phyloP scores from a whole-genome alignment of 805 yeast genomes.

The Candida sphagnicola region DNA sequence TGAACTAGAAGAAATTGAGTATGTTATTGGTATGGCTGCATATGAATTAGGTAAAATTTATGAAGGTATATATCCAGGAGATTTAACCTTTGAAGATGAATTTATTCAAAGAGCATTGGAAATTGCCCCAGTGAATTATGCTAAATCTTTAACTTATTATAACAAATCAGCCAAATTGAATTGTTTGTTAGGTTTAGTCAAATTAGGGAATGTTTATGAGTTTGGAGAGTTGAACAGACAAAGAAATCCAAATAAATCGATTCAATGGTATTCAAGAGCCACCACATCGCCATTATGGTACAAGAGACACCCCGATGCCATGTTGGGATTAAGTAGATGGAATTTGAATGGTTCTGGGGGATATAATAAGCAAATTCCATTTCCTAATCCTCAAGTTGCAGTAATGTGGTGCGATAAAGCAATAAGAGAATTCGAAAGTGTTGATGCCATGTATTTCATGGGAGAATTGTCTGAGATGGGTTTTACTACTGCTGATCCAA shows the following conservation, averaged over 20 bases:
- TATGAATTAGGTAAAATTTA: conserved; percentile 40
- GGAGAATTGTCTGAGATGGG: conserved; percentile 38
- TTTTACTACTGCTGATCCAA: conserved; percentile 20
- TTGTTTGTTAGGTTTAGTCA: conserved; percentile 38
- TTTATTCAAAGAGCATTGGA: conserved; percentile 31
- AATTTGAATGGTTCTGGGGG: conserved; percentile 32
- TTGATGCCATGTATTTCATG: conserved; percentile 39
- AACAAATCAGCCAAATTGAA: conserved; percentile 39
- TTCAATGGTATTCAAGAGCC: conserved; percentile 43
- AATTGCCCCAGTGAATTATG: conserved; percentile 39
- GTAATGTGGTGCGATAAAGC: conserved; percentile 43
- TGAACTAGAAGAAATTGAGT: conserved; percentile 33
- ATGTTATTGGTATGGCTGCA: conserved; percentile 38
- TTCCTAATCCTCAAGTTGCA: conserved; percentile 33
- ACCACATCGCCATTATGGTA: conserved; percentile 35
- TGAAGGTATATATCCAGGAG: conserved; percentile 45
- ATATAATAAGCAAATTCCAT: conserved; percentile 31
- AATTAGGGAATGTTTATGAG: conserved; percentile 40
- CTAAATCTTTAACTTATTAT: conserved; percentile 38
- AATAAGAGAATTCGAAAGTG: conserved; percentile 30
- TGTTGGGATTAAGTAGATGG: conserved; percentile 44
- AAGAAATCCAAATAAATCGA: conserved; percentile 36
- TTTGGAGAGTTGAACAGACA: conserved; percentile 39
- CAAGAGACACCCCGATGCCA: conserved; percentile 42
- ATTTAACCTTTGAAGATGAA: conserved; percentile 31